Evolutionary conservation across 768 basidiomycete species (phyloP).

Genomic region (Suillus alpinus): DNA sequence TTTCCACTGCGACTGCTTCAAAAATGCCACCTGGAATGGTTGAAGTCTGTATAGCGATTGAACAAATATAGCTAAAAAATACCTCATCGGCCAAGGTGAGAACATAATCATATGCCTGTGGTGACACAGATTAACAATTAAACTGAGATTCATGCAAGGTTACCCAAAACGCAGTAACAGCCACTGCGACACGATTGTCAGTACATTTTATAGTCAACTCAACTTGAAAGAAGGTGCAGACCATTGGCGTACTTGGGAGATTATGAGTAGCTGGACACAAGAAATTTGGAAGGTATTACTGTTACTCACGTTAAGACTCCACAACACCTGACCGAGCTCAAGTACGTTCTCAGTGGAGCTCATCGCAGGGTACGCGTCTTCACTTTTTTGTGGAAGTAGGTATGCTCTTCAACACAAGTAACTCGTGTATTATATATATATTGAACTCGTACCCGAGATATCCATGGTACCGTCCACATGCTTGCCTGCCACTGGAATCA

Average conservation of each 20-base stretch:
- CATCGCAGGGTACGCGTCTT: neutral
- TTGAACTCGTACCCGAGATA: neutral
- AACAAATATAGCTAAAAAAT: neutral
- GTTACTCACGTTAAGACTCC: neutral
- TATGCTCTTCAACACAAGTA: too few species aligned
- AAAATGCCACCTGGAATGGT: neutral
- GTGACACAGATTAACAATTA: neutral
- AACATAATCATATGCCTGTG: neutral
- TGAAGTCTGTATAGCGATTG: neutral
- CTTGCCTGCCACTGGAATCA: neutral
- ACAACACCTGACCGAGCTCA: neutral
- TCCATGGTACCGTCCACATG: neutral
- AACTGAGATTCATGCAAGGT: neutral
- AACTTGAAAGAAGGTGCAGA: neutral
- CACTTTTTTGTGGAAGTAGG: too few species aligned
- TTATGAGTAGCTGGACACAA: neutral
- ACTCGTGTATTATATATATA: neutral
- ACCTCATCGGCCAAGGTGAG: slow-evolving; percentile 3
- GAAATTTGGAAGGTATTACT: too few species aligned
- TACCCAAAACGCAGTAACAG: neutral
- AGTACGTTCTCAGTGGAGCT: neutral
- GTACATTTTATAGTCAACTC: neutral
- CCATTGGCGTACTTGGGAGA: neutral
- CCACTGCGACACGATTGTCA: neutral
- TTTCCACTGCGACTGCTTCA: slow-evolving; percentile 1